phyloP scores from a whole-genome alignment of 352 stramenopile genomes.

The Blastocystis sp. region DNA sequence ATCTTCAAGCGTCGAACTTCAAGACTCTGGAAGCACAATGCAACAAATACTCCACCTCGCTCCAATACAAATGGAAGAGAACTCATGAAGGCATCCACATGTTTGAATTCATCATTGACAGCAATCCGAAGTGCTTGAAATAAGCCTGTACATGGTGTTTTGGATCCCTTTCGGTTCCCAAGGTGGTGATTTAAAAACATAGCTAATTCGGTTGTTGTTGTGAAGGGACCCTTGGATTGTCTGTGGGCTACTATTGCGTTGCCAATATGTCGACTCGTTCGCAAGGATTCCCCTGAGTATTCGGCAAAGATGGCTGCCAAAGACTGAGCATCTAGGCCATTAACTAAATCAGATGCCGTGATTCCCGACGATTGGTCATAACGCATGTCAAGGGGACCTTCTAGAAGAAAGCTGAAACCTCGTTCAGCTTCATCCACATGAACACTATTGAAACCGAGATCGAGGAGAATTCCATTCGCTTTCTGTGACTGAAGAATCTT shows the following conservation, averaged over 20 bases:
- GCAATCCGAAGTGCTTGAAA: conserved; percentile 65
- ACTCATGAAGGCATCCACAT: conserved; percentile 54
- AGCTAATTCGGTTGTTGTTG: background rate
- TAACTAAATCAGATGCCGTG: conserved; percentile 48
- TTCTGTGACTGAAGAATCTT: background rate
- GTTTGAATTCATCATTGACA: conserved; percentile 64
- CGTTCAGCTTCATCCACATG: conserved; percentile 62
- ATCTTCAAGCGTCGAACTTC: conserved; percentile 53
- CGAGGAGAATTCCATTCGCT: conserved; percentile 62
- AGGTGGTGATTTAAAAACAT: background rate
- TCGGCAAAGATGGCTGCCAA: conserved; percentile 34
- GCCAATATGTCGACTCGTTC: conserved; percentile 34
- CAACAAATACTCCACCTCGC: conserved; percentile 53
- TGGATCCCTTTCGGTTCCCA: background rate
- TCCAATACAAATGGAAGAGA: conserved; percentile 18
- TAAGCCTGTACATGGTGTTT: conserved; percentile 49
- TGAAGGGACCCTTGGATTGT: background rate
- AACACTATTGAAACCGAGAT: conserved; percentile 63
- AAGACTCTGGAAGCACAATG: conserved; percentile 64
- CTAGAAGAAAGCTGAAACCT: conserved; percentile 64
- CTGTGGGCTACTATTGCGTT: background rate
- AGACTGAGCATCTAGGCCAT: background rate
- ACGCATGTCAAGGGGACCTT: conserved; percentile 65
- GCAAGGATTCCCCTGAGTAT: conserved; percentile 61
- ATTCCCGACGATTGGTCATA: conserved; percentile 52